Evolutionary conservation across 2,329 filamentous ascomycete species (phyloP).

Genomic region (Ceratocystis eucalypticola): DNA sequence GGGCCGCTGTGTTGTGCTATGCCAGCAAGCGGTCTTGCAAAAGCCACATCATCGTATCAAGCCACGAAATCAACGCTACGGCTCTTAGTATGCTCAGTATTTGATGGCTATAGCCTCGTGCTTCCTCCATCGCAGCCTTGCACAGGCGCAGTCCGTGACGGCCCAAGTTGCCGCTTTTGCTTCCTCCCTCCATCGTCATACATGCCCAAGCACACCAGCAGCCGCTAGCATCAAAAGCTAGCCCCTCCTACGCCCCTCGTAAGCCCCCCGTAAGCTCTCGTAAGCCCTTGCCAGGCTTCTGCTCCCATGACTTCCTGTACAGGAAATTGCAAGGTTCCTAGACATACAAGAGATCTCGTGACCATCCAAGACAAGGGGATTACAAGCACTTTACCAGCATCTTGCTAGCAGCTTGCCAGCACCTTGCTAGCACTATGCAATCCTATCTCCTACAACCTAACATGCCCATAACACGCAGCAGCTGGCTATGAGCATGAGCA

Average conservation of each 20-base stretch:
- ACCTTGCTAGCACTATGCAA: too few relatives aligned
- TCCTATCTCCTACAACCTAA: too few relatives aligned
- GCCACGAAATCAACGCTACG: too few relatives aligned
- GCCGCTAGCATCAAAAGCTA: not conserved
- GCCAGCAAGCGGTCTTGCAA: too few relatives aligned
- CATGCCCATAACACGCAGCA: too few relatives aligned
- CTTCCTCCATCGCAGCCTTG: not conserved
- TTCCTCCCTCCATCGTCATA: not conserved
- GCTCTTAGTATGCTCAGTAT: not conserved
- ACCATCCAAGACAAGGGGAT: not conserved
- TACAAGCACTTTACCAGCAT: too few relatives aligned
- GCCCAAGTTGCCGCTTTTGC: too few relatives aligned
- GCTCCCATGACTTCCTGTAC: not conserved
- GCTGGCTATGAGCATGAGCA: too few relatives aligned
- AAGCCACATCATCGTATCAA: too few relatives aligned
- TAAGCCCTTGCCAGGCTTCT: not conserved
- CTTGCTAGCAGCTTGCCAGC: too few relatives aligned
- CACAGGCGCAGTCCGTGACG: not conserved
- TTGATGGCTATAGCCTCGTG: not conserved
- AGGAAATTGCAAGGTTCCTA: not conserved
- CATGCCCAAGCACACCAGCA: not conserved
- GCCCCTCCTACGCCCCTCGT: not conserved
- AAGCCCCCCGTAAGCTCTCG: not conserved
- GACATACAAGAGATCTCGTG: not conserved
- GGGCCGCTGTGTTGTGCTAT: too few relatives aligned